Percentiles rank a stretch among this genome's conserved stretches.
These are phyloP conservation scores for Escovopsis sp. DNA, from an alignment of 2,329 filamentous ascomycete species.

Conservation along the genomic window DNA sequence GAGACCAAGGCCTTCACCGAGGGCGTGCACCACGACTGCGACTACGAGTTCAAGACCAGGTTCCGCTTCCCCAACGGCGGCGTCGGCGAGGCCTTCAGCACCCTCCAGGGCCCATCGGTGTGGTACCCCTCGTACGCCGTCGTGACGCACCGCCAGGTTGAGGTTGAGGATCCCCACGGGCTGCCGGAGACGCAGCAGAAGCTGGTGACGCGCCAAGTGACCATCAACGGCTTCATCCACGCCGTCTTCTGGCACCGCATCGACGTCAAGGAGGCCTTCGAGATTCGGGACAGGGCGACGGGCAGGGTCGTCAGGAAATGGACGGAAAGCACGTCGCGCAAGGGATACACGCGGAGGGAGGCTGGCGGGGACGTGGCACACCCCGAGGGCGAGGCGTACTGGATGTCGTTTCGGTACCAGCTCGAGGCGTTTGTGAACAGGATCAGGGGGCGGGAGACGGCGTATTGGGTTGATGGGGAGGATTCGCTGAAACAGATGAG, in stretches of 20 bases:
- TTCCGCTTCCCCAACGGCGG: conserved; percentile 26
- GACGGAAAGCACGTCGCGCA: conserved; percentile 9
- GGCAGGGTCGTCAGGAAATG: conserved; percentile 11
- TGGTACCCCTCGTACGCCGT: conserved; percentile 5
- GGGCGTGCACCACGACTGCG: conserved; percentile 17
- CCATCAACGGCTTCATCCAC: neutral
- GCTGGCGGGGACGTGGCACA: too few species aligned
- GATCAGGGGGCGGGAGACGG: conserved; percentile 19
- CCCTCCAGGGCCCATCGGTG: conserved; percentile 11
- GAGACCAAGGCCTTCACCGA: conserved; percentile 12
- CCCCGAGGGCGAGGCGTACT: conserved; percentile 18
- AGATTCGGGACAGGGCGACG: neutral
- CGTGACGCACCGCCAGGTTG: conserved; percentile 10
- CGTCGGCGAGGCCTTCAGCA: conserved; percentile 17
- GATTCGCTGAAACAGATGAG: conserved; percentile 30
- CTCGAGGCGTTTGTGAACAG: conserved; percentile 34
- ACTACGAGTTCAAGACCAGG: conserved; percentile 19
- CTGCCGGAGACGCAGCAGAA: neutral
- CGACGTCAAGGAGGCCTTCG: conserved; percentile 19
- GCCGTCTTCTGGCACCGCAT: conserved; percentile 18
- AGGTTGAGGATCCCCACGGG: conserved; percentile 10
- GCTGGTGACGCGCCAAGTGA: neutral
- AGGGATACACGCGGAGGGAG: too few species aligned
- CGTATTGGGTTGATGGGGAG: conserved; percentile 25
- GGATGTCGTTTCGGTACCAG: conserved; percentile 31